Evolutionary conservation across 306 rosid genomes (phyloP).

Genomic region (Parietaria judaica): DNA sequence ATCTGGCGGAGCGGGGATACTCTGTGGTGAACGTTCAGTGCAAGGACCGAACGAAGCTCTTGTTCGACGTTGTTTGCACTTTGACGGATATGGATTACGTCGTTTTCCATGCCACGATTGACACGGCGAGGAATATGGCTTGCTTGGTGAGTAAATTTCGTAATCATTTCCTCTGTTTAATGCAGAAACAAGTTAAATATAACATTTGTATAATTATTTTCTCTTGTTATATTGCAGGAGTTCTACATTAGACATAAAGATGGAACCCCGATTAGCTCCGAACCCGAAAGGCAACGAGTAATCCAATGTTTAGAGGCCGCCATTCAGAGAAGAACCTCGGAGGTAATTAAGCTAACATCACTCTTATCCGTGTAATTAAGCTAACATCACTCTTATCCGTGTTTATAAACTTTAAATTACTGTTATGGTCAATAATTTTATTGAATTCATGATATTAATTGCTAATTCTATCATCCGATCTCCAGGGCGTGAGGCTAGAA

Average conservation of each 20-base stretch:
- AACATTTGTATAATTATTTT: too few species aligned
- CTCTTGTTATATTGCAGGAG: conserved; percentile 39
- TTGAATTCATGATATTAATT: neutral
- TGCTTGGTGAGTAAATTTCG: conserved; percentile 41
- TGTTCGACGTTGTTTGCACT: conserved; percentile 79
- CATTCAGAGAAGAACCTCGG: conserved; percentile 75
- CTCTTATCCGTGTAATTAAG: conserved; percentile 3
- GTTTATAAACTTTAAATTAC: neutral
- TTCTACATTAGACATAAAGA: conserved; percentile 81
- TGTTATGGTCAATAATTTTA: neutral
- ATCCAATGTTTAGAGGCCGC: conserved; percentile 86
- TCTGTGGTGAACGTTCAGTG: conserved; percentile 82
- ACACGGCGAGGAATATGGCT: conserved; percentile 44
- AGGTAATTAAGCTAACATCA: conserved; percentile 35
- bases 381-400: neutral
- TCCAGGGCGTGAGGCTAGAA: conserved; percentile 76
- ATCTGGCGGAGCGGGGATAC: conserved; percentile 77
- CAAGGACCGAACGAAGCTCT: conserved; percentile 70
- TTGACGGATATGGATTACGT: conserved; percentile 91
- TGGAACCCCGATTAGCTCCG: conserved; percentile 97
- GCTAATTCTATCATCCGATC: neutral
- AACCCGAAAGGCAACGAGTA: conserved; percentile 78
- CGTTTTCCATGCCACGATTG: conserved; percentile 82
- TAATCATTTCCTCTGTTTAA: too few species aligned
- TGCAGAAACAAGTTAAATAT: too few species aligned